Conservation (phyloP, 1,284 basidiomycete species). For the Mycena citricolor region DNA sequence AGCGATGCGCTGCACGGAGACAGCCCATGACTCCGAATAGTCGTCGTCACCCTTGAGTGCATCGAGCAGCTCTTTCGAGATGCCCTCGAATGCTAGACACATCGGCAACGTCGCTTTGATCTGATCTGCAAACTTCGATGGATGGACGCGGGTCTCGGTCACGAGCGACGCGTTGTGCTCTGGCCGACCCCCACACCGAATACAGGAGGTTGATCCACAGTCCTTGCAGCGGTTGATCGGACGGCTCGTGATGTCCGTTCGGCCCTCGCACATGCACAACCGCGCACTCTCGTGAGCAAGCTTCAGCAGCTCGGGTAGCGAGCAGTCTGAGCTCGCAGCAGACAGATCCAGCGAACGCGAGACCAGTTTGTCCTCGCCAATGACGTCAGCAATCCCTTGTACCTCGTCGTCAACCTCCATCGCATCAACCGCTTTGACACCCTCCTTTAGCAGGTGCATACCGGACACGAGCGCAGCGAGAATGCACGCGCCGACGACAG, state of each 20-base stretch:
- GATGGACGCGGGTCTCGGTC: slow-evolving; percentile 54
- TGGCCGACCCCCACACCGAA: slow-evolving; percentile 86
- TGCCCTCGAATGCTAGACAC: slow-evolving; percentile 65
- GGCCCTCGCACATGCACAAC: slow-evolving; percentile 88
- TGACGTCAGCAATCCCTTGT: slow-evolving; percentile 34
- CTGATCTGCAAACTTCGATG: slow-evolving; percentile 70
- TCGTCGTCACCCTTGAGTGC: slow-evolving; percentile 45
- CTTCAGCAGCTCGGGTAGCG: slow-evolving; percentile 59
- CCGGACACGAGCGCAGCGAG: slow-evolving; percentile 77
- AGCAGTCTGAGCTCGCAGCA: slow-evolving; percentile 42
- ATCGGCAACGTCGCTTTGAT: slow-evolving; percentile 87
- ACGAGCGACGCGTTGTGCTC: slow-evolving; percentile 74
- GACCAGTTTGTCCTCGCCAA: slow-evolving; percentile 65
- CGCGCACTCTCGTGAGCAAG: slow-evolving; percentile 74
- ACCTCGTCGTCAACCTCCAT: slow-evolving; percentile 47
- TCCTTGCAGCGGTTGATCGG: slow-evolving; percentile 71
- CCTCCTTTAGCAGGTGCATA: slow-evolving; percentile 58
- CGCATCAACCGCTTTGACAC: slow-evolving; percentile 37
- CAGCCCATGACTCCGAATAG: slow-evolving; percentile 60
- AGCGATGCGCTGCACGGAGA: slow-evolving; percentile 65
- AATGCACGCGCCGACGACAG: slow-evolving; percentile 91
- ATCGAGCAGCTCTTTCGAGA: slow-evolving; percentile 57
- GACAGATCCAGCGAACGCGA: slow-evolving; percentile 70
- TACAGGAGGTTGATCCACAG: slow-evolving; percentile 81
- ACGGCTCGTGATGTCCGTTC: slow-evolving; percentile 73